phyloP scores from a whole-genome alignment of 129 eudicot genomes.

The Ambrosia artemisiifolia region DNA sequence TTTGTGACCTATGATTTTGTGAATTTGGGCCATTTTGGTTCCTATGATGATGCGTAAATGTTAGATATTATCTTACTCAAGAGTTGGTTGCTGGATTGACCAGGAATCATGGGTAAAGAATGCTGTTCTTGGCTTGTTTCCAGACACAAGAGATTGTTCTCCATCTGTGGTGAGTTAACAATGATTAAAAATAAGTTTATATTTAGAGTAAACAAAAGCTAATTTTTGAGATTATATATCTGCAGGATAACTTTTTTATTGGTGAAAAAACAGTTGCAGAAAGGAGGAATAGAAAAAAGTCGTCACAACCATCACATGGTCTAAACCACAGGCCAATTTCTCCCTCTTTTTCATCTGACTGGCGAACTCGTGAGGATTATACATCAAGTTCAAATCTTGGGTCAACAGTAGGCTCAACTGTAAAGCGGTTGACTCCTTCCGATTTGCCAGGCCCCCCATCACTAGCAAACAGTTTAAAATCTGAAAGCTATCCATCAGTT shows the following conservation, averaged over 20 bases:
- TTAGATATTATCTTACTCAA: constrained; percentile 12
- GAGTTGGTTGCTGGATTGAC: constrained; percentile 24
- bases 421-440: constrained; percentile 66
- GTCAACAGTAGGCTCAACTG: constrained; percentile 67
- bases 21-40: neutral
- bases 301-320: constrained; percentile 37
- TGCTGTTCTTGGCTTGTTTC: constrained; percentile 66
- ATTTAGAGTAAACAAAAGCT: constrained; percentile 5
- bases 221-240: neutral
- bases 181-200: neutral
- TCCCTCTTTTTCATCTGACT: constrained; percentile 44
- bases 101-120: constrained; percentile 92
- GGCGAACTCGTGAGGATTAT: constrained; percentile 47
- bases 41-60: neutral
- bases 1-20: neutral
- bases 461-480: constrained; percentile 34
- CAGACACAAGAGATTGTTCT: constrained; percentile 81
- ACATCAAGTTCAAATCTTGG: constrained; percentile 61
- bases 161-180: constrained; percentile 67
- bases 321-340: constrained; percentile 51
- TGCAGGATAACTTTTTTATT: constrained; percentile 61
- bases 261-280: constrained; percentile 64
- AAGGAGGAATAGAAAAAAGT: constrained; percentile 47
- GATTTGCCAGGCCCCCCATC: constrained; percentile 53
- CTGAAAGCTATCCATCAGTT: constrained; percentile 45